phyloP scores from a whole-genome alignment of 2,329 filamentous ascomycete species.

The Fusarium duplospermum region DNA sequence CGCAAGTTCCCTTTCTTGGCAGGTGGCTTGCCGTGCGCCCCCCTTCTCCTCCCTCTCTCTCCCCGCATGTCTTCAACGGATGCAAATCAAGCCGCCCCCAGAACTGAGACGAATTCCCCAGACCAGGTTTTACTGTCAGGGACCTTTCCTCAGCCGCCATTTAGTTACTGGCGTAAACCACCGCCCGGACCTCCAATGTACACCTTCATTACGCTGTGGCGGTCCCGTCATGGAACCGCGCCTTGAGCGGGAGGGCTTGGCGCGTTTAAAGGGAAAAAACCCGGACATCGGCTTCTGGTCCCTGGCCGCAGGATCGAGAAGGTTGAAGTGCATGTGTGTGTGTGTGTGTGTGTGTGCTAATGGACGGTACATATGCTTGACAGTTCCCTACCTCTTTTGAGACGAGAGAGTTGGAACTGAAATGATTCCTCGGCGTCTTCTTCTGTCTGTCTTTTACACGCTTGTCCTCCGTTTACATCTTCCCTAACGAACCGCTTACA shows the following conservation, averaged over 20 bases:
- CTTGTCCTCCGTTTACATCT: background rate
- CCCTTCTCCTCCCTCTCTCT: no score
- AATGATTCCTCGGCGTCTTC: background rate
- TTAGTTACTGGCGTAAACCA: background rate
- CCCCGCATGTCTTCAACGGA: background rate
- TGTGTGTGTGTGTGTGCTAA: background rate
- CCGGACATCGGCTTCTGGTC: background rate
- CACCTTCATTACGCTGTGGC: background rate
- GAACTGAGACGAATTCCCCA: background rate
- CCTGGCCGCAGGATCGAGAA: background rate
- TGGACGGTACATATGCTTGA: constrained; percentile 4
- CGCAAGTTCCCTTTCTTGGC: background rate
- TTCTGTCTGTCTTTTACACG: background rate
- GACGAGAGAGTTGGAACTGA: background rate
- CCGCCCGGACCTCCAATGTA: background rate
- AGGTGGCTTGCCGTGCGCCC: background rate
- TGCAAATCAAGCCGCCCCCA: constrained; percentile 4
- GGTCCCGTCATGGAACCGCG: background rate
- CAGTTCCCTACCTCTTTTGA: background rate
- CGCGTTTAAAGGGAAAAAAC: background rate
- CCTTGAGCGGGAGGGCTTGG: background rate
- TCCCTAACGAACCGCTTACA: background rate
- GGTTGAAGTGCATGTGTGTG: background rate
- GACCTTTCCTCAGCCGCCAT: background rate
- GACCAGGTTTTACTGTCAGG: background rate